Percentiles rank a stretch among this genome's conserved stretches.
Conservation (phyloP, 148 eudicot species). For the Oxyria digyna region DNA sequence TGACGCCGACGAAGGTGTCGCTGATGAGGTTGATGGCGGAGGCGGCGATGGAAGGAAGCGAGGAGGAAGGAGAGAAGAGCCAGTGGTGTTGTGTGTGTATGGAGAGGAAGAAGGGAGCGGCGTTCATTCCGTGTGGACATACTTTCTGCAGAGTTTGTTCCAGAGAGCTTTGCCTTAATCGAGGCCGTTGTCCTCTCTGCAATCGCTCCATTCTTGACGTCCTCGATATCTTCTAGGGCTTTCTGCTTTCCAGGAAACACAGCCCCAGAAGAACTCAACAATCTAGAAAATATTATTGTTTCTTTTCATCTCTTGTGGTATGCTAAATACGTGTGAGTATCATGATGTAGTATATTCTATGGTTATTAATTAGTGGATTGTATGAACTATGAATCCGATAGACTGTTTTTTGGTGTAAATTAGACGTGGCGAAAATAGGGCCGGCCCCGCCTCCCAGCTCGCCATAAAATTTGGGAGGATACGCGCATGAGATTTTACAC, state of each 20-base stretch:
- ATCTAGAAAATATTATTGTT: background rate
- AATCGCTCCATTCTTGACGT: slow-evolving; percentile 64
- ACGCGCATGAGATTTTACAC: too few species aligned
- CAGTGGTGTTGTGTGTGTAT: slow-evolving; percentile 89
- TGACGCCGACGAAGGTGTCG: slow-evolving; percentile 55
- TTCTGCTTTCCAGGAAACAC: background rate
- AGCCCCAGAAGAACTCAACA: background rate
- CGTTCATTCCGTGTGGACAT: slow-evolving; percentile 93
- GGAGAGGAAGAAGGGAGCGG: slow-evolving; percentile 89
- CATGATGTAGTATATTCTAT: too few species aligned
- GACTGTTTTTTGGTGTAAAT: too few species aligned
- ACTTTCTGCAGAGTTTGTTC: slow-evolving; percentile 93
- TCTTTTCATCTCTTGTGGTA: background rate
- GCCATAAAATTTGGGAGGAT: too few species aligned
- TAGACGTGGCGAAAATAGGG: too few species aligned
- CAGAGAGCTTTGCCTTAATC: slow-evolving; percentile 68
- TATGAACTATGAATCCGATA: too few species aligned
- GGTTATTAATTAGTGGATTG: too few species aligned
- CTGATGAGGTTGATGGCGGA: slow-evolving; percentile 75
- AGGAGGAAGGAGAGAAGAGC: slow-evolving; percentile 11
- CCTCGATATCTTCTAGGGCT: slow-evolving; percentile 50
- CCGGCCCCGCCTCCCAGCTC: too few species aligned
- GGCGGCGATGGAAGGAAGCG: slow-evolving; percentile 29
- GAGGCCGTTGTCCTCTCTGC: slow-evolving; percentile 90
- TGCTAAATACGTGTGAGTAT: background rate